phyloP scores from a whole-genome alignment of 257 asterid species.

The Ajuga chamaepitys region DNA sequence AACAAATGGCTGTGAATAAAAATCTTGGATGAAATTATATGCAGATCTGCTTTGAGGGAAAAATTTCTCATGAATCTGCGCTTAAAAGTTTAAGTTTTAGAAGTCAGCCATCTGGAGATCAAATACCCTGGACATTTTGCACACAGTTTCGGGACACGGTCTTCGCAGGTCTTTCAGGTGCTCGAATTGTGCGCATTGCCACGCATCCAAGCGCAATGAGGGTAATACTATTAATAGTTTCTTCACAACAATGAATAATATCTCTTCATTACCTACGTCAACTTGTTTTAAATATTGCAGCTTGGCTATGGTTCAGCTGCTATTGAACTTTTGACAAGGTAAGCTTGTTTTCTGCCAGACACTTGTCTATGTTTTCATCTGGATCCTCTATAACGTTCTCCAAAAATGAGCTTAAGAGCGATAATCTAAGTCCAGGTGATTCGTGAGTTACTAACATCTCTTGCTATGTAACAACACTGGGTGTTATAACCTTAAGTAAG shows the following conservation, averaged over 20 bases:
- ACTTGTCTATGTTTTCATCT: conserved; percentile 9
- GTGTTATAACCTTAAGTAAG: neutral
- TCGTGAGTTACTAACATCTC: neutral
- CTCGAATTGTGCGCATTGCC: conserved; percentile 94
- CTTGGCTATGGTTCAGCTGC: conserved; percentile 89
- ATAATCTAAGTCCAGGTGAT: neutral
- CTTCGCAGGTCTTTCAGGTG: conserved; percentile 91
- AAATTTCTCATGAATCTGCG: conserved; percentile 77
- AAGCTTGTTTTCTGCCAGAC: conserved; percentile 6
- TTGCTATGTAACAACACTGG: neutral
- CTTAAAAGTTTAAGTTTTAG: conserved; percentile 60
- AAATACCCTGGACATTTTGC: conserved; percentile 93
- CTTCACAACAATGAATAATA: neutral
- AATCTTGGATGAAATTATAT: conserved; percentile 11
- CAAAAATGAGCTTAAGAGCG: neutral
- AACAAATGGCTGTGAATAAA: neutral
- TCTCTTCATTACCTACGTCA: conserved; percentile 2
- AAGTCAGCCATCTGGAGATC: conserved; percentile 78
- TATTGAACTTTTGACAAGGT: conserved; percentile 75
- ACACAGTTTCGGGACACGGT: conserved; percentile 64
- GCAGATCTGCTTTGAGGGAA: conserved; percentile 84
- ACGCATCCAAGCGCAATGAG: conserved; percentile 95
- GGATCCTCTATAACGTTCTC: neutral
- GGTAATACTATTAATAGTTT: conserved; percentile 43
- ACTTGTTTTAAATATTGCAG: conserved; percentile 37